Evolutionary conservation across 768 basidiomycete species (phyloP), one percentile per base, ranked within the genome.

Genomic region (Naganishia onofrii): DNA sequence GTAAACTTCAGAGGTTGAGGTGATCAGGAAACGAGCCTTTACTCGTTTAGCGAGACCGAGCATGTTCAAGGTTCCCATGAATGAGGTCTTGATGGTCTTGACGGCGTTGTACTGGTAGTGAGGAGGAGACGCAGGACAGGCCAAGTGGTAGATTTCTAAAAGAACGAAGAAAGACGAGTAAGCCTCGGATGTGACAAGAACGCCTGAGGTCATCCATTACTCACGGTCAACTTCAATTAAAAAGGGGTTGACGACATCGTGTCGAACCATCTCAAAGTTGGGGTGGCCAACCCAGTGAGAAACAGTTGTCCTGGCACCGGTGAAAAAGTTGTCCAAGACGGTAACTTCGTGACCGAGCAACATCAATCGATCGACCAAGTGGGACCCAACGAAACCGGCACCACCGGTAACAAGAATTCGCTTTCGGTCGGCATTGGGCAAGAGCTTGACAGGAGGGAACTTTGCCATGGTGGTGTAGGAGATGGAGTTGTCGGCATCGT

Each of bases 21-120:
- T 88, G 74, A 98, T 93, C 72, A 99, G 84, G 86, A 99, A 99
- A 66, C 95, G 88, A 13, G 96, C 96, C 81, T 97, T 98, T 58
- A 90, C 92, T 71, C 94, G 91, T 82, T 97, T 97, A 8, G 96
- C 96, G 28, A 99, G 87, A 60, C 92, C 96, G 48, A 99, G 90
- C 94, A 98, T 96, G 84, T 99, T 98, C 72, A 97, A 84, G 5
- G 96, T 97, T 54, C 96, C 96, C 86, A 95, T 88, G 84, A 99
- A 99, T 13, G 93, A 95, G 0, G 96, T 98, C 82, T 97, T 98
- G 83, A 98, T 87, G 29, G 96, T 99, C 83, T 99, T 98, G 72
- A 99, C 89, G 12, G 93, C 89, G 83, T 99, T 95, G 82, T 90
- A 93, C 80, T 99, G 96, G 82, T 99, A 98, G 80, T 96, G 93